Evolutionary conservation across 2,329 filamentous ascomycete genomes (phyloP).

Genomic region (Xylariaceae sp.): DNA sequence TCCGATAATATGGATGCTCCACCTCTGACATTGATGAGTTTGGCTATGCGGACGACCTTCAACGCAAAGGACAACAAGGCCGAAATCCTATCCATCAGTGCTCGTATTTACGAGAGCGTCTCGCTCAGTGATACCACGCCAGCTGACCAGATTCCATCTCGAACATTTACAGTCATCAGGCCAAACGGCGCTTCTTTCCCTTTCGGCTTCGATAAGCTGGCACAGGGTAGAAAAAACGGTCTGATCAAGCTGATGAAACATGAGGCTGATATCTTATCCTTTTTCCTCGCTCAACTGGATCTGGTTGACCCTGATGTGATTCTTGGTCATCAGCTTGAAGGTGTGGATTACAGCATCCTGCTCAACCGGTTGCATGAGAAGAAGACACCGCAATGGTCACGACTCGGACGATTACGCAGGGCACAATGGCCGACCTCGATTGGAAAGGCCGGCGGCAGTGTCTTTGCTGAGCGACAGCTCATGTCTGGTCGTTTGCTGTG

Average conservation of each 20-base stretch:
- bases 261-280: slow-evolving; percentile 79
- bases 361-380: slow-evolving; percentile 82
- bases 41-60: slow-evolving; percentile 81
- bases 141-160: slow-evolving; percentile 81
- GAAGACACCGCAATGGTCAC: slow-evolving; percentile 91
- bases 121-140: slow-evolving; percentile 82
- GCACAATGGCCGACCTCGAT: slow-evolving; percentile 83
- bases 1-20: slow-evolving; percentile 79
- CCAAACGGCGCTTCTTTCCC: slow-evolving; percentile 75
- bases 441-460: slow-evolving; percentile 79
- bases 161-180: slow-evolving; percentile 87
- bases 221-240: slow-evolving; percentile 67
- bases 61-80: slow-evolving; percentile 94
- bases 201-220: slow-evolving; percentile 77
- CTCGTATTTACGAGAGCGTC: slow-evolving; percentile 88
- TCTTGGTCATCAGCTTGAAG: slow-evolving; percentile 92
- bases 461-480: slow-evolving; percentile 88
- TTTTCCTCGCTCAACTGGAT: slow-evolving; percentile 86
- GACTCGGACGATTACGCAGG: slow-evolving; percentile 81
- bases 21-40: slow-evolving; percentile 91
- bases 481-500: slow-evolving; percentile 86
- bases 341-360: slow-evolving; percentile 90
- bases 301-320: slow-evolving; percentile 89
- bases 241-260: slow-evolving; percentile 77
- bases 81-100: slow-evolving; percentile 87